These are phyloP conservation scores for Tricholoma flavovirens DNA, from an alignment of 768 basidiomycete genomes.

Conservation along the genomic window DNA sequence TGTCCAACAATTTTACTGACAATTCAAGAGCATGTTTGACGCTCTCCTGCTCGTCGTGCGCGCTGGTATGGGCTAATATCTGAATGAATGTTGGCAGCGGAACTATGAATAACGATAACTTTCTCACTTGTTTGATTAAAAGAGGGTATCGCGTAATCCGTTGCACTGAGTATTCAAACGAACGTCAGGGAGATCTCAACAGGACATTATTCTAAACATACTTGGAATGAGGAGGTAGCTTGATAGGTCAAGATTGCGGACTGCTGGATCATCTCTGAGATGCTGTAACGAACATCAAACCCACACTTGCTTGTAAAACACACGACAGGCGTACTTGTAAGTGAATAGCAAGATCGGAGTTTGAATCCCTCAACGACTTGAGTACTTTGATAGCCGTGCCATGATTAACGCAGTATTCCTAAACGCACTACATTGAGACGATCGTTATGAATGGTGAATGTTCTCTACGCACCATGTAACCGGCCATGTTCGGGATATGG, in stretches of 20 bases:
- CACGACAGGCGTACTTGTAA: conserved; percentile 50
- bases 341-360: conserved; percentile 57
- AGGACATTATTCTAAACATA: conserved; percentile 30
- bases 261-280: conserved; percentile 70
- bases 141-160: conserved; percentile 92
- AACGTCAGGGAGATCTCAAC: not conserved
- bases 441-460: not conserved
- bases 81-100: conserved; percentile 20
- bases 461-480: conserved; percentile 63
- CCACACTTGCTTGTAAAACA: not conserved
- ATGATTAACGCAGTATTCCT: conserved; percentile 93
- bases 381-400: conserved; percentile 68
- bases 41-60: conserved; percentile 50
- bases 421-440: not conserved
- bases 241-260: conserved; percentile 80
- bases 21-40: conserved; percentile 52
- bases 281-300: conserved; percentile 34
- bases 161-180: conserved; percentile 59
- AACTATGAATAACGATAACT: not conserved
- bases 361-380: conserved; percentile 64
- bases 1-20: conserved; percentile 66
- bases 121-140: conserved; percentile 65
- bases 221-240: conserved; percentile 91
- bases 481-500: conserved; percentile 70
- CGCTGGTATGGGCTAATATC: conserved; percentile 77